Evolutionary conservation across 805 yeast species (phyloP), one percentile per base, ranked within the genome.

Genomic region (Candida tammaniensis): DNA sequence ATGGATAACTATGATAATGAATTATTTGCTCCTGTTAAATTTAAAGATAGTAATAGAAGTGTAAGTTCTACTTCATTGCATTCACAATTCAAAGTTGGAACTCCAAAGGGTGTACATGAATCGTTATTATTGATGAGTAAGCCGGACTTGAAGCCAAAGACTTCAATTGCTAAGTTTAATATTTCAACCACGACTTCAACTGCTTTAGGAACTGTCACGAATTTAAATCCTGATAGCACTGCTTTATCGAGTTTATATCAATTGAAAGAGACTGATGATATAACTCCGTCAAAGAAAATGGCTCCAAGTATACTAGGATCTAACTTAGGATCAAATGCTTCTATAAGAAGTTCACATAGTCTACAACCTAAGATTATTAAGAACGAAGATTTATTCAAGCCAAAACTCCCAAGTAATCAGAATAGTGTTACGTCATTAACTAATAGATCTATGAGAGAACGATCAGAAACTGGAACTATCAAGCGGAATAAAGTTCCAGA

Each of bases 1-100:
- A 85, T 86, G 83, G 76, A 74, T 19, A 62, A 61, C 2, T 85
- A 86, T 48, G 98, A 91, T 49, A 54, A 62, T 2, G 65, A 64
- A 16, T 63, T 78, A 1, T 88, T 84, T 48, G 49, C 51, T 23
- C 57, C 64, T 1, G 27, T 36, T 13, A 20, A 27, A 3, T 4
- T 11, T 6, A 30, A 25, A 16, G 18, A 10, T n/a, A 4, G 15
- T 8, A 33, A 31, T 11, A 14, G 26, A 16, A 24, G n/a, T 3
- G 19, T 11, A 6, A 23, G 32, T 3, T 8, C 27, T 14, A 21
- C 27, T 13, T 31, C 35, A 15, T 26, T 33, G 17, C 18, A 21
- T 15, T 28, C 23, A 28, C 5, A 14, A 7, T 11, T 8, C 14
- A 30, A 26, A 21, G n/a, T 24, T 8, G 15, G 15, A 12, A 17